phyloP scores from a whole-genome alignment of 1,284 basidiomycete genomes.

The Lentinula novae-zelandiae region DNA sequence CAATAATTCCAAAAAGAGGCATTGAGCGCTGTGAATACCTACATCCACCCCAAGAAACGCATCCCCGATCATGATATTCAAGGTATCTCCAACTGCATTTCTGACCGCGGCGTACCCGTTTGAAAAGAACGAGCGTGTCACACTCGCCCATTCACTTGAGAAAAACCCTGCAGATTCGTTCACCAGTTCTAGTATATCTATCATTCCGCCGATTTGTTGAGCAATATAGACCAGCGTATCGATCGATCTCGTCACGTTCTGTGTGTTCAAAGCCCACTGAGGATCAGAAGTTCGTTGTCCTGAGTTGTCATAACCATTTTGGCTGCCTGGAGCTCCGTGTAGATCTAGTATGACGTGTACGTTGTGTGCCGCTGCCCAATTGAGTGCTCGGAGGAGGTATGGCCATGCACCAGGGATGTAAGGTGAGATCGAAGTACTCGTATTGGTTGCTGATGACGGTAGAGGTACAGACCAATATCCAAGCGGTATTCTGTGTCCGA shows the following conservation, averaged over 20 bases:
- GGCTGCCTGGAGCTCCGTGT: constrained; percentile 66
- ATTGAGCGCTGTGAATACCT: constrained; percentile 15
- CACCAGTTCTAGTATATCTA: constrained; percentile 59
- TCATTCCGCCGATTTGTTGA: constrained; percentile 48
- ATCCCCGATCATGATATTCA: constrained; percentile 71
- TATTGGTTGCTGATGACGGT: constrained; percentile 46
- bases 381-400: constrained; percentile 61
- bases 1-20: not conserved
- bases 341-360: constrained; percentile 70
- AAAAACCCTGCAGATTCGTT: constrained; percentile 62
- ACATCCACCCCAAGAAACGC: constrained; percentile 64
- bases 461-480: constrained; percentile 77
- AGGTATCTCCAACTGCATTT: constrained; percentile 35
- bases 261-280: constrained; percentile 56
- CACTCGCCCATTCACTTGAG: constrained; percentile 35
- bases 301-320: constrained; percentile 83
- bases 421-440: constrained; percentile 46
- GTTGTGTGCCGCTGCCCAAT: constrained; percentile 57
- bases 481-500: constrained; percentile 56
- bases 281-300: constrained; percentile 66
- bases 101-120: constrained; percentile 57
- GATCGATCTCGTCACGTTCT: constrained; percentile 62
- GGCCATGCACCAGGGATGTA: constrained; percentile 67
- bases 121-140: constrained; percentile 48
- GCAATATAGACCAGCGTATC: constrained; percentile 60